Evolutionary conservation across 495 filamentous ascomycete species (phyloP), one percentile per base, ranked within the genome.

Genomic region (Hypoxylon trugodes): DNA sequence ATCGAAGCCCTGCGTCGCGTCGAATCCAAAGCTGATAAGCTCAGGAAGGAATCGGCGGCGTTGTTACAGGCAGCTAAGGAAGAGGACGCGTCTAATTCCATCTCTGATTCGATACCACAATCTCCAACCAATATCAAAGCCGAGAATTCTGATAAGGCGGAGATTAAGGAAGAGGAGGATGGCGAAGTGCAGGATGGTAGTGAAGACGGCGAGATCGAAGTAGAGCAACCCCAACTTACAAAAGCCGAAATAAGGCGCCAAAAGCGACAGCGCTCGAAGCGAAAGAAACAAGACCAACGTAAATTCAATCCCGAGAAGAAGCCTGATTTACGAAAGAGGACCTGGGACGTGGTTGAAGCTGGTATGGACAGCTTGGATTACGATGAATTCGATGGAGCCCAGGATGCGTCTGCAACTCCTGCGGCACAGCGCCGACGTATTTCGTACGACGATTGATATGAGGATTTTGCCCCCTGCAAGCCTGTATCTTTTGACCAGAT

Each of bases 1-100:
- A 83, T 98, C 37, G 86, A 96, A 68, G 69, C 81, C 6, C 75
- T 97, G 13, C 75, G 91, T 2, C 84, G 89, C 7, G 80, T 51
- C 25, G 56, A 70, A 38, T 63, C 70, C 36, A 75, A 71, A 45
- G 40, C 51, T 36, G 50, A 18, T 26, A 69, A 74, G 48, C 28
- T 37, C 9, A 51, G 32, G 28, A 26, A 33, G 28, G 57, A 52
- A 12, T 65, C 59, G 6, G 45, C 52, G 16, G 48, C 46, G 13
- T 24, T 56, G 37, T 41, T 53, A n/a, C 56, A 69, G 21, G 47
- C 8, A n/a, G 51, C 50, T 4, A 53, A 55, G 26, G 19, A 59
- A 15, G 55, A 49, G 8, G 32, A 51, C 30, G 25, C 48, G 1
- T 21, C 30, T 25, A 7, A 46, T 6, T 24, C 24, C 8, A 19